Evolutionary conservation across 257 asterid genomes (phyloP).

Genomic region (Plantago major): DNA sequence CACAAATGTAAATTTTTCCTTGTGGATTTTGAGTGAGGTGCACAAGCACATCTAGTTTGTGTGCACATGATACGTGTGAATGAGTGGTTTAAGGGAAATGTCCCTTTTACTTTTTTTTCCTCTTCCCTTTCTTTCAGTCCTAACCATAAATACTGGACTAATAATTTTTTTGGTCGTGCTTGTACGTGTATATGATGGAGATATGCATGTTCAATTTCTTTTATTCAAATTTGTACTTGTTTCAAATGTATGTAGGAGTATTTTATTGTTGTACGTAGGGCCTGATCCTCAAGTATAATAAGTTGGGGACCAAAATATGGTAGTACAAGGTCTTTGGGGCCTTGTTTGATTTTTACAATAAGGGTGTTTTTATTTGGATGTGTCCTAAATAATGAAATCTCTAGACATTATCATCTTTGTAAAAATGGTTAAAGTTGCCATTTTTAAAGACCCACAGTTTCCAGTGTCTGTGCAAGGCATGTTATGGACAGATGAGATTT

Average conservation of each 20-base stretch:
- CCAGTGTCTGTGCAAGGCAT: conserved; percentile 49
- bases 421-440: not conserved
- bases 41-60: conserved; percentile 34
- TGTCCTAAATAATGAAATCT: conserved; percentile 24
- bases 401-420: conserved; percentile 2
- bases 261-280: conserved; percentile 20
- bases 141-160: conserved; percentile 46
- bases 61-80: conserved; percentile 37
- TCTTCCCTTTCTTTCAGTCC: conserved; percentile 26
- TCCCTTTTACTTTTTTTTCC: conserved; percentile 15
- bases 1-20: conserved; percentile 16
- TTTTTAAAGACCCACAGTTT: conserved; percentile 12
- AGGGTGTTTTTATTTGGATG: conserved; percentile 51
- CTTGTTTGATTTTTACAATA: conserved; percentile 28
- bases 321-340: conserved; percentile 86
- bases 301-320: conserved; percentile 19
- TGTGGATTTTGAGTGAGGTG: conserved; percentile 45
- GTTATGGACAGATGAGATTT: conserved; percentile 70
- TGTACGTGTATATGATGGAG: conserved; percentile 38
- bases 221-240: conserved; percentile 15
- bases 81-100: conserved; percentile 61
- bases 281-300: no score
- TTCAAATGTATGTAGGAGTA: conserved; percentile 14
- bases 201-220: conserved; percentile 33
- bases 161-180: not conserved